Conservation (phyloP, 2,329 filamentous ascomycete genomes). For the Aschersonia sp. region DNA sequence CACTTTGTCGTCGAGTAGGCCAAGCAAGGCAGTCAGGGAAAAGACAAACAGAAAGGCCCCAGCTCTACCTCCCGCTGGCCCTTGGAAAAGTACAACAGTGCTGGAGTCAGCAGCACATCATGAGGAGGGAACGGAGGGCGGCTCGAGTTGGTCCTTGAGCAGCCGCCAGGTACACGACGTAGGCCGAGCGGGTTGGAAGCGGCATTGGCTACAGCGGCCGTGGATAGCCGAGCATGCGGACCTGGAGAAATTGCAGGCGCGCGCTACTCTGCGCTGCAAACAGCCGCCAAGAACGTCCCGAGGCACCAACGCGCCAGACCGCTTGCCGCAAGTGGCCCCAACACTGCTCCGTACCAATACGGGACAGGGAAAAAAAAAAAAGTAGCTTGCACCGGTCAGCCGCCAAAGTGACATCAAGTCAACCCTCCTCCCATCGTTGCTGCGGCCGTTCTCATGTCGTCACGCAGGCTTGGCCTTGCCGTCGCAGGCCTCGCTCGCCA, state of each 20-base stretch:
- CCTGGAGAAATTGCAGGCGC: not conserved
- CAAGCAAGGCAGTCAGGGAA: not conserved
- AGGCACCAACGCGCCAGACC: not conserved
- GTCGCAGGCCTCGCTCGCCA: slow-evolving; percentile 9
- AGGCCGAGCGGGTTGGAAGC: slow-evolving; percentile 14
- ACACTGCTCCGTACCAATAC: no score
- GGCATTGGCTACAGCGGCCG: slow-evolving; percentile 19
- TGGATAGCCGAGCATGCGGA: slow-evolving; percentile 18
- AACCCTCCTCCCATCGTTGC: not conserved
- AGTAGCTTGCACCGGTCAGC: no score
- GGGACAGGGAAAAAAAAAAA: not conserved
- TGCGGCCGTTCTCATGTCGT: slow-evolving; percentile 12
- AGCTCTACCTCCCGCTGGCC: no score
- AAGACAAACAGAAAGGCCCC: not conserved
- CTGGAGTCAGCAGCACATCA: no score
- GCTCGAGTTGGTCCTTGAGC: no score
- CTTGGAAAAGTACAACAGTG: no score
- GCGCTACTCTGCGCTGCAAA: not conserved
- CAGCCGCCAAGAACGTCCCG: not conserved
- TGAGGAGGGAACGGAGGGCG: no score
- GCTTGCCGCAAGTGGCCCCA: not conserved
- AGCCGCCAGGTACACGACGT: not conserved
- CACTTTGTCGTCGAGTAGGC: no score
- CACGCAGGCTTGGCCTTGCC: slow-evolving; percentile 16
- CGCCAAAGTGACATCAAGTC: no score